Evolutionary conservation across 2,329 filamentous ascomycete species (phyloP).

Genomic region (Sclerotinia glacialis): DNA sequence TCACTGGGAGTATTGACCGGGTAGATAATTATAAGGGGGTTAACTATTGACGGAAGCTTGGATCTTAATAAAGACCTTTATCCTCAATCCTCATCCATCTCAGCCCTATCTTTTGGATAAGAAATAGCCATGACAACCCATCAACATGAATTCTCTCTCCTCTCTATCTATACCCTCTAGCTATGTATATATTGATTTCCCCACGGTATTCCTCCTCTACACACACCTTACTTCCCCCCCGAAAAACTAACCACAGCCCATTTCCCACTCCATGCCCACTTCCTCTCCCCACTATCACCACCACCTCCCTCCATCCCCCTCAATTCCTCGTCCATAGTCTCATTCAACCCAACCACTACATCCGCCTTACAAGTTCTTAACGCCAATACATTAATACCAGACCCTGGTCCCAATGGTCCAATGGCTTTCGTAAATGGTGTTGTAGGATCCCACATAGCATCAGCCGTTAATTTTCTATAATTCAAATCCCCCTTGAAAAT

Average conservation of each 20-base stretch:
- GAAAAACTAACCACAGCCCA: slow-evolving; percentile 93
- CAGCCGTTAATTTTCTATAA: slow-evolving; percentile 86
- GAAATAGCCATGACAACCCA: too few species aligned
- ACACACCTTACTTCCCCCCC: slow-evolving; percentile 54
- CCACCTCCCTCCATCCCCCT: slow-evolving; percentile 65
- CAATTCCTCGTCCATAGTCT: slow-evolving; percentile 80
- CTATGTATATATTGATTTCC: background rate
- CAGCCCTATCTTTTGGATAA: too few species aligned
- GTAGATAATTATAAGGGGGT: too few species aligned
- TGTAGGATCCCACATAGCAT: slow-evolving; percentile 81
- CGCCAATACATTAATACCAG: slow-evolving; percentile 79
- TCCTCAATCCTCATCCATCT: too few species aligned
- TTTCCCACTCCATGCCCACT: slow-evolving; percentile 95
- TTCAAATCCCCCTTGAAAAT: slow-evolving; percentile 98
- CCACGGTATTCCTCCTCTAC: background rate
- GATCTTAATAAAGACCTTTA: too few species aligned
- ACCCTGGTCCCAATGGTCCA: slow-evolving; percentile 77
- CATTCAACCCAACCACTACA: slow-evolving; percentile 82
- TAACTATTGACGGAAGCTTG: too few species aligned
- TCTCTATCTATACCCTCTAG: background rate
- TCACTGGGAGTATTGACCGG: too few species aligned
- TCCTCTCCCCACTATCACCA: slow-evolving; percentile 61
- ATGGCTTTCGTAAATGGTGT: slow-evolving; percentile 83
- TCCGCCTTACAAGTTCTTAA: slow-evolving; percentile 96
- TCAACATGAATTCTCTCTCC: background rate